phyloP scores from a whole-genome alignment of 139 green algal species.

The Coelastrella sp. region DNA sequence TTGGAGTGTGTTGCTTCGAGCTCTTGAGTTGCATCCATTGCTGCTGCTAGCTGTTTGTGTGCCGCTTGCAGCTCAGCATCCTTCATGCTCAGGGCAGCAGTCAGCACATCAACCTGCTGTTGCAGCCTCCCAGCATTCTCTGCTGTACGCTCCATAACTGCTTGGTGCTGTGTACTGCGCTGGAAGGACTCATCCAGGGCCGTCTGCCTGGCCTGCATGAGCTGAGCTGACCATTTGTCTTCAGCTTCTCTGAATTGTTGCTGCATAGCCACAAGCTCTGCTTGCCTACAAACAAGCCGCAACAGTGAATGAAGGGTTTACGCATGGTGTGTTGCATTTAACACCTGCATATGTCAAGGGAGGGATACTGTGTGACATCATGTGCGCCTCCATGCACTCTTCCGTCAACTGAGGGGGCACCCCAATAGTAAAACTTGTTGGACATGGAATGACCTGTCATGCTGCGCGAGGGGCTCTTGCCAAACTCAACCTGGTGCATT shows the following conservation, averaged over 20 bases:
- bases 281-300: constrained; percentile 25
- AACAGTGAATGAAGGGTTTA: neutral
- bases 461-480: too few species aligned
- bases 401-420: too few species aligned
- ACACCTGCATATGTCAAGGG: too few species aligned
- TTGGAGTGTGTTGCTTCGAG: constrained; percentile 11
- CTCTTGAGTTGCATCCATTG: constrained; percentile 6
- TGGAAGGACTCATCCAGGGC: constrained; percentile 15
- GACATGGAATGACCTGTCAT: too few species aligned
- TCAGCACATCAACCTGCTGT: constrained; percentile 52
- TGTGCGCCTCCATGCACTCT: too few species aligned
- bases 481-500: too few species aligned
- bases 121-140: neutral
- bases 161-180: constrained; percentile 22
- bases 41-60: neutral
- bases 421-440: too few species aligned
- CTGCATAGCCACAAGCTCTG: constrained; percentile 53
- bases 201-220: constrained; percentile 36
- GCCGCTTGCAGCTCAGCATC: constrained; percentile 40
- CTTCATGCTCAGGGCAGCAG: neutral
- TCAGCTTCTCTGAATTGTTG: constrained; percentile 39
- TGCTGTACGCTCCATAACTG: neutral
- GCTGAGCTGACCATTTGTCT: constrained; percentile 15
- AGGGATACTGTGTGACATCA: too few species aligned
- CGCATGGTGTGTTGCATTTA: too few species aligned